Evolutionary conservation across 306 rosid genomes (phyloP).

Genomic region (Vigna mungo): DNA sequence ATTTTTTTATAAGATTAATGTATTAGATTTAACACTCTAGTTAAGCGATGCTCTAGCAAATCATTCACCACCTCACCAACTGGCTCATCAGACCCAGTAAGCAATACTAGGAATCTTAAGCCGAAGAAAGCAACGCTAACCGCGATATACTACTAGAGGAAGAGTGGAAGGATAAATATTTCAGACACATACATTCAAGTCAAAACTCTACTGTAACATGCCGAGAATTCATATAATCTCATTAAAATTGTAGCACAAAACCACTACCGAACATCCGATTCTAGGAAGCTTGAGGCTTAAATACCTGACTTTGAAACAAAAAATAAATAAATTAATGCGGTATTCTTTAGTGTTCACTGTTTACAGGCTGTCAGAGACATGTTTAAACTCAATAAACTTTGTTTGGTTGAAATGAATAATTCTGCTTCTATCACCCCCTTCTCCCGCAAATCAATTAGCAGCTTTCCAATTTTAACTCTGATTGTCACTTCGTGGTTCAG

Average conservation of each 20-base stretch:
- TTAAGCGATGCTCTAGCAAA: no score
- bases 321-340: not conserved
- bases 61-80: no score
- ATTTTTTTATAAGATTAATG: no score
- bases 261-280: slow-evolving; percentile 10
- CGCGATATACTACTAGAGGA: not conserved
- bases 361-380: slow-evolving; percentile 32
- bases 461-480: slow-evolving; percentile 31
- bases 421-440: slow-evolving; percentile 22
- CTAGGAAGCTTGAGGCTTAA: slow-evolving; percentile 1
- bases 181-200: not conserved
- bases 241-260: slow-evolving; percentile 1
- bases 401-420: slow-evolving; percentile 30
- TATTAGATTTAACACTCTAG: no score
- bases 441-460: not conserved
- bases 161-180: not conserved
- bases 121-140: not conserved
- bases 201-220: slow-evolving; percentile 15
- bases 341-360: slow-evolving; percentile 24
- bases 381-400: slow-evolving; percentile 17
- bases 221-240: slow-evolving; percentile 9
- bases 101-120: not conserved
- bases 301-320: slow-evolving; percentile 28
- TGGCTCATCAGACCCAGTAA: not conserved
- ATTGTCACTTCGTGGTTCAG: slow-evolving; percentile 10